These are phyloP conservation scores for Scorias spongiosa DNA, from an alignment of 2,329 filamentous ascomycete species.

Conservation along the genomic window DNA sequence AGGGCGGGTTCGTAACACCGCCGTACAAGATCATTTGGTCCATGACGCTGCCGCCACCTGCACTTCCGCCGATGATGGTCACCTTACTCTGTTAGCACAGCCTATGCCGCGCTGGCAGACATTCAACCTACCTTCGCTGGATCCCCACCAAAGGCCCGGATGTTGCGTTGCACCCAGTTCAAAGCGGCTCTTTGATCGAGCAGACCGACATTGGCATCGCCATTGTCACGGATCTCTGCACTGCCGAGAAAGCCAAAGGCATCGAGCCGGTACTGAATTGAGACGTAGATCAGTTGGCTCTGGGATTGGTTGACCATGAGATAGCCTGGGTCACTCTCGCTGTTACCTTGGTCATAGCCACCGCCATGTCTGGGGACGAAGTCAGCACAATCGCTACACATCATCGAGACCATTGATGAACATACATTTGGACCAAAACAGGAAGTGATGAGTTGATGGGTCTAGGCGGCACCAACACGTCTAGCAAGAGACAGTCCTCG, in stretches of 20 bases:
- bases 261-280: conserved; percentile 19
- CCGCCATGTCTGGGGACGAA: neutral
- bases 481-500: conserved; percentile 28
- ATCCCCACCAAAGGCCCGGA: conserved; percentile 11
- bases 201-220: conserved; percentile 9
- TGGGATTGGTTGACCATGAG: conserved; percentile 17
- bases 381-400: neutral
- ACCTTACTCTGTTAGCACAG: conserved; percentile 1
- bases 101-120: too few species aligned
- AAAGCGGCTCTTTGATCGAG: conserved; percentile 10
- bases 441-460: conserved; percentile 15
- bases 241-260: conserved; percentile 12
- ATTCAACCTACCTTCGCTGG: conserved; percentile 1
- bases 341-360: conserved; percentile 21
- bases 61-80: conserved; percentile 13
- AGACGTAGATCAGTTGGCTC: conserved; percentile 20
- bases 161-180: conserved; percentile 9
- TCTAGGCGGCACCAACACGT: conserved; percentile 24
- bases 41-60: conserved; percentile 15
- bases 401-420: conserved; percentile 11
- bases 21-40: conserved; percentile 24
- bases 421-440: conserved; percentile 22
- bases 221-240: conserved; percentile 6
- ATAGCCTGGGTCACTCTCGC: conserved; percentile 9
- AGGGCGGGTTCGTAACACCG: conserved; percentile 23